These are phyloP conservation scores for Geotrichum australiense DNA, from an alignment of 1,139 yeast genomes.

Conservation along the genomic window DNA sequence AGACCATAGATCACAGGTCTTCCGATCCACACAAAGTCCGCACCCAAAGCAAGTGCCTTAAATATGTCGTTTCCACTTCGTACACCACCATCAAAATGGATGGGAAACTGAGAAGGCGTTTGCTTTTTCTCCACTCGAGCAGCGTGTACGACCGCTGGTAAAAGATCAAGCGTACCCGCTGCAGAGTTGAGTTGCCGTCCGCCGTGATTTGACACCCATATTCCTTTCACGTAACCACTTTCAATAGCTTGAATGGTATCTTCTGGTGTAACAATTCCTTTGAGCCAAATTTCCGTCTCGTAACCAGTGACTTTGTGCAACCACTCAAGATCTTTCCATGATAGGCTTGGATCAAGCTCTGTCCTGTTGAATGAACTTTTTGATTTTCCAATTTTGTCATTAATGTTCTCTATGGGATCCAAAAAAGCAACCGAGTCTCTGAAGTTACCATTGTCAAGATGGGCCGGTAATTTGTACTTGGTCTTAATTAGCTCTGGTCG, in stretches of 20 bases:
- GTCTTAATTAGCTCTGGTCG: constrained; percentile 49
- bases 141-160: constrained; percentile 52
- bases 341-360: constrained; percentile 63
- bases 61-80: constrained; percentile 62
- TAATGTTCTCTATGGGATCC: constrained; percentile 30
- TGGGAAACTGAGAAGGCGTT: constrained; percentile 50
- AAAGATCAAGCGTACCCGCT: constrained; percentile 54
- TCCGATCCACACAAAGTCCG: constrained; percentile 65
- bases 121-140: no score
- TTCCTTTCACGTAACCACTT: constrained; percentile 48
- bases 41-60: constrained; percentile 65
- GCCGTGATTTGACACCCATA: constrained; percentile 63
- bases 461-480: constrained; percentile 40
- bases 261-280: constrained; percentile 50
- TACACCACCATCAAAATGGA: constrained; percentile 62
- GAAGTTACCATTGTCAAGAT: constrained; percentile 33
- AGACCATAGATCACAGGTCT: constrained; percentile 62
- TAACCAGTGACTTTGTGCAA: constrained; percentile 33
- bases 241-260: constrained; percentile 50
- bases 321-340: constrained; percentile 49
- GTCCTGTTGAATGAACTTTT: constrained; percentile 25
- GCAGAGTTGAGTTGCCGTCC: constrained; percentile 63
- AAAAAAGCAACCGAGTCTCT: constrained; percentile 17
- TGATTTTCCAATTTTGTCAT: constrained; percentile 17
- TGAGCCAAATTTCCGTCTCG: constrained; percentile 37